phyloP scores from a whole-genome alignment of 257 asterid genomes.

The Ilex aquifolium region DNA sequence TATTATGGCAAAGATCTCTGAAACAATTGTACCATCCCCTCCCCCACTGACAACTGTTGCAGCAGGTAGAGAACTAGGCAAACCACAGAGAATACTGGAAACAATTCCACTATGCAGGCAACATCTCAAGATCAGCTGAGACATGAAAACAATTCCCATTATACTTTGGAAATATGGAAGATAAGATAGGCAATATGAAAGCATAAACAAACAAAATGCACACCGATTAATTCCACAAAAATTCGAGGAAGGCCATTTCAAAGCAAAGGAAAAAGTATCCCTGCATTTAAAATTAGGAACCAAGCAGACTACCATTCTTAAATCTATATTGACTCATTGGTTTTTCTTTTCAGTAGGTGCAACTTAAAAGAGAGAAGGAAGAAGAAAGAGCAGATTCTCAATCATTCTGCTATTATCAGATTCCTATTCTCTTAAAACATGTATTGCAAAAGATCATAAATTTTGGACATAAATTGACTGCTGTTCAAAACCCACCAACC shows the following conservation, averaged over 20 bases:
- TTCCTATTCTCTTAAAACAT: too few relatives aligned
- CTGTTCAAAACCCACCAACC: too few relatives aligned
- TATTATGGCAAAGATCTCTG: constrained; percentile 78
- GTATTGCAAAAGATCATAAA: too few relatives aligned
- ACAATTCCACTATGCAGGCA: constrained; percentile 62
- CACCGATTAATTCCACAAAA: not conserved
- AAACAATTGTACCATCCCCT: constrained; percentile 89
- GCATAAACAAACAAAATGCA: not conserved
- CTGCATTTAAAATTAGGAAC: too few relatives aligned
- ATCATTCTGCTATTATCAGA: too few relatives aligned
- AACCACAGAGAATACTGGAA: constrained; percentile 72
- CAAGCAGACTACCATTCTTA: too few relatives aligned
- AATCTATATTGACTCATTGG: too few relatives aligned
- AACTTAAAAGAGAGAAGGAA: too few relatives aligned
- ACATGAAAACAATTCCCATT: constrained; percentile 3
- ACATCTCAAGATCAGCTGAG: constrained; percentile 56
- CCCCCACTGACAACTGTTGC: constrained; percentile 90
- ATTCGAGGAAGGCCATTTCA: not conserved
- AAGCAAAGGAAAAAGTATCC: too few relatives aligned
- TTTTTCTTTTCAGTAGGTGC: too few relatives aligned
- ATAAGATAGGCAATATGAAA: not conserved
- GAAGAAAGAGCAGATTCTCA: too few relatives aligned
- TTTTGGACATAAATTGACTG: too few relatives aligned
- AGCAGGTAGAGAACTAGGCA: constrained; percentile 83
- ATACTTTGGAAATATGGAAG: not conserved